A percentile compares a stretch with the other conserved stretches of the same genome.
Evolutionary conservation across 768 basidiomycete species (phyloP).

Genomic region (Cubamyces lactineus): DNA sequence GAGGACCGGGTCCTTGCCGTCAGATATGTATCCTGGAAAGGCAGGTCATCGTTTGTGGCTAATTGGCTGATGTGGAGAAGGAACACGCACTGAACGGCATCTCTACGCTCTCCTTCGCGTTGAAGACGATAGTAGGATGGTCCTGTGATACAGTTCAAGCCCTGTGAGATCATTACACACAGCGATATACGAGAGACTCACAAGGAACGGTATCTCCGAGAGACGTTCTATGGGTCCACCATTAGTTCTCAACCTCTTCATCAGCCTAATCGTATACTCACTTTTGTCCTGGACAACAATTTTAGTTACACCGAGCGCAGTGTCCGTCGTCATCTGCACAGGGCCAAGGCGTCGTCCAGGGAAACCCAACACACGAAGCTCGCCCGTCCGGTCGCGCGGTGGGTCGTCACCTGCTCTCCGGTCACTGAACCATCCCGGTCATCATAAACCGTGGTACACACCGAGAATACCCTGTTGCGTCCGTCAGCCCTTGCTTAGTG

Average conservation of each 20-base stretch:
- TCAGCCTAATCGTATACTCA: conserved; percentile 32
- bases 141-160: conserved; percentile 50
- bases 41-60: neutral
- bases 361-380: conserved; percentile 86
- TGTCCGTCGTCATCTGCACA: conserved; percentile 99
- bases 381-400: conserved; percentile 88
- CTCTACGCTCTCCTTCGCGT: conserved; percentile 86
- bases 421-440: neutral
- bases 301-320: conserved; percentile 91
- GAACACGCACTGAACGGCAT: conserved; percentile 90
- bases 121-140: conserved; percentile 88
- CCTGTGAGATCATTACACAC: neutral
- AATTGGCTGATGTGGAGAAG: too few species aligned
- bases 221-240: conserved; percentile 51
- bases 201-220: conserved; percentile 72
- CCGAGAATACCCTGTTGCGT: conserved; percentile 60
- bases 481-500: neutral
- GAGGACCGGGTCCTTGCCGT: conserved; percentile 66
- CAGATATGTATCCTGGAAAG: conserved; percentile 48
- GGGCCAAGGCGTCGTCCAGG: conserved; percentile 83
- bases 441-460: conserved; percentile 27
- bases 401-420: conserved; percentile 82
- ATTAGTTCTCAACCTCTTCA: neutral
- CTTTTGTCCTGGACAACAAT: conserved; percentile 74
- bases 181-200: conserved; percentile 37